Evolutionary conservation across 768 basidiomycete genomes (phyloP).

Genomic region (Auricularia cornea): DNA sequence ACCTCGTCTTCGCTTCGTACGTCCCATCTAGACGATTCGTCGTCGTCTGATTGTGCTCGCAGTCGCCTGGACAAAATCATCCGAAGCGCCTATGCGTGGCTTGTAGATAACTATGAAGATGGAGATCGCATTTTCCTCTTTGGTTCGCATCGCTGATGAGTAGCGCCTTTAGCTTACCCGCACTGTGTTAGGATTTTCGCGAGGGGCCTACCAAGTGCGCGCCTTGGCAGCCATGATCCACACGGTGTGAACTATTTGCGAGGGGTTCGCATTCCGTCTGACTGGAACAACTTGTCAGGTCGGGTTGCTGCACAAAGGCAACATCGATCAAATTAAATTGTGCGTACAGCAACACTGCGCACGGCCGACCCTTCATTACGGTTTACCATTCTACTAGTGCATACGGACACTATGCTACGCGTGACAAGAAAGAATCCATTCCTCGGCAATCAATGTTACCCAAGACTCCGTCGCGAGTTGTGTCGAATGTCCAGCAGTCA

Average conservation of each 20-base stretch:
- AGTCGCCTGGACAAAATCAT: conserved; percentile 31
- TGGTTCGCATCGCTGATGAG: conserved; percentile 17
- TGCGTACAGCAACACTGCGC: no score
- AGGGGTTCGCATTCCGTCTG: no score
- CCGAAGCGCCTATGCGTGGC: conserved; percentile 32
- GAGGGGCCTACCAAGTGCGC: conserved; percentile 41
- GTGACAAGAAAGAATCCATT: no score
- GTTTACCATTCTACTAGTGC: not conserved
- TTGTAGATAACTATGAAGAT: conserved; percentile 33
- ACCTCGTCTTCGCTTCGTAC: conserved; percentile 33
- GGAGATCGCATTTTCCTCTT: conserved; percentile 39
- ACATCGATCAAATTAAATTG: conserved; percentile 34
- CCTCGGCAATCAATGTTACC: conserved; percentile 34
- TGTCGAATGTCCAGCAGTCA: no score
- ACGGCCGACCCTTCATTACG: no score
- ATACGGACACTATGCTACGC: not conserved
- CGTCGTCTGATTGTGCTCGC: no score
- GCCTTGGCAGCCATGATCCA: conserved; percentile 38
- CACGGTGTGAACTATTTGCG: conserved; percentile 19
- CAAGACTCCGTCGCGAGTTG: no score
- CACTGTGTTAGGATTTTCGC: conserved; percentile 34
- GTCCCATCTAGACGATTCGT: not conserved
- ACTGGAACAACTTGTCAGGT: conserved; percentile 22
- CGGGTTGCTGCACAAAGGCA: conserved; percentile 33
- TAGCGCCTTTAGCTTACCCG: not conserved